Conservation (phyloP, 768 basidiomycete genomes). For the Rhizopogon rudus region DNA sequence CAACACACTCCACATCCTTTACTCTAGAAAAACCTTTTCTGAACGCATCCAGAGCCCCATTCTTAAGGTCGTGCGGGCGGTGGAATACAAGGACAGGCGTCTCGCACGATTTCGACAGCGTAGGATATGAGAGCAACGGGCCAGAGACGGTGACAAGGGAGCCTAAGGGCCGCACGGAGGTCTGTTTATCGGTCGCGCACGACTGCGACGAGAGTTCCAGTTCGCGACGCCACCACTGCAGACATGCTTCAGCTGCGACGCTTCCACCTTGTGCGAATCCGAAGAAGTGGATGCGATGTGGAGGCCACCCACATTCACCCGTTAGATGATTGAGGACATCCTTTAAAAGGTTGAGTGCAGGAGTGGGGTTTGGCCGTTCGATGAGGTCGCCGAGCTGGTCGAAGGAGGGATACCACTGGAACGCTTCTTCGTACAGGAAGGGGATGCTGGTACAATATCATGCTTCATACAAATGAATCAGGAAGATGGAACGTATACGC, state of each 20-base stretch:
- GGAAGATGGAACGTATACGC: slow-evolving; percentile 18
- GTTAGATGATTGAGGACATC: slow-evolving; percentile 53
- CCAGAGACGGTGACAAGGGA: slow-evolving; percentile 69
- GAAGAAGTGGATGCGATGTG: slow-evolving; percentile 72
- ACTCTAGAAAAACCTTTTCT: slow-evolving; percentile 54
- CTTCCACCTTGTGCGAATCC: slow-evolving; percentile 88
- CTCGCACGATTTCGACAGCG: slow-evolving; percentile 41
- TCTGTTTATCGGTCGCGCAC: background rate
- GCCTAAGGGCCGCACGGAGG: slow-evolving; percentile 38
- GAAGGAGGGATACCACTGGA: slow-evolving; percentile 85
- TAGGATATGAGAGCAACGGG: slow-evolving; percentile 75
- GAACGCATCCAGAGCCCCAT: slow-evolving; percentile 45
- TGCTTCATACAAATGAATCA: background rate
- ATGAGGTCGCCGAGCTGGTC: slow-evolving; percentile 73
- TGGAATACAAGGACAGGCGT: slow-evolving; percentile 63
- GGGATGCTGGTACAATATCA: slow-evolving; percentile 50
- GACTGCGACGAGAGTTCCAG: slow-evolving; percentile 3
- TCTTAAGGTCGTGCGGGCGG: slow-evolving; percentile 40
- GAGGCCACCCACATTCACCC: slow-evolving; percentile 59
- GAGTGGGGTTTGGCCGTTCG: slow-evolving; percentile 65
- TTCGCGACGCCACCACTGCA: slow-evolving; percentile 49
- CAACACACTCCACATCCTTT: slow-evolving; percentile 43
- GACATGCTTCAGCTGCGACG: slow-evolving; percentile 63
- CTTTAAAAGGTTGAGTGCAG: slow-evolving; percentile 53
- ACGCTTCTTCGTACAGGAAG: slow-evolving; percentile 73